phyloP scores from a whole-genome alignment of 192 early-diverging fungal species.

The Piromyces sp. region DNA sequence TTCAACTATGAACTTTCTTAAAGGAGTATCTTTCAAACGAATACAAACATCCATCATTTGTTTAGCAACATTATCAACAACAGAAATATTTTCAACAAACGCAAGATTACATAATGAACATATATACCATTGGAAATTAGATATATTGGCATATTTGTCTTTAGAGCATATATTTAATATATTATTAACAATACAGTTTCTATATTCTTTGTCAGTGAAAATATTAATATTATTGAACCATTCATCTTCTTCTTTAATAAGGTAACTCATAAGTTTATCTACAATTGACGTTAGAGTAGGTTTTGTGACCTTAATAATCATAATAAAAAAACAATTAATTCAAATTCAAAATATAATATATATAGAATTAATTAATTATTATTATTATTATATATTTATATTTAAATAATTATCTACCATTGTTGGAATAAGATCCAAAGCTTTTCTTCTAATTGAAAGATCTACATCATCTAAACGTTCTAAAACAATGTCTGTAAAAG shows the following conservation, averaged over 20 bases:
- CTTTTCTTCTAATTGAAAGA: constrained; percentile 72
- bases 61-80: constrained; percentile 44
- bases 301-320: background rate
- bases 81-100: constrained; percentile 54
- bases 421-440: constrained; percentile 66
- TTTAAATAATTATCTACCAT: constrained; percentile 32
- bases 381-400: background rate
- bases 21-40: constrained; percentile 53
- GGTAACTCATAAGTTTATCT: background rate
- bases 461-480: constrained; percentile 83
- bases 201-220: constrained; percentile 33
- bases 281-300: background rate
- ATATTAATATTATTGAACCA: background rate
- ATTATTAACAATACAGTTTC: constrained; percentile 58
- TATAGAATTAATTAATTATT: background rate
- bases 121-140: constrained; percentile 94
- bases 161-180: constrained; percentile 69
- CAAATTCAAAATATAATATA: background rate
- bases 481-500: constrained; percentile 68
- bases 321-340: background rate
- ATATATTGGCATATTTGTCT: constrained; percentile 65
- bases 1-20: constrained; percentile 55
- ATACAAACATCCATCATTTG: constrained; percentile 81
- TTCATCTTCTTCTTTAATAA: background rate
- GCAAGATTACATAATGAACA: constrained; percentile 61